Base-by-base conservation (phyloP, 2,329 filamentous ascomycete genomes). In the Fusarium bactridioides region DNA sequence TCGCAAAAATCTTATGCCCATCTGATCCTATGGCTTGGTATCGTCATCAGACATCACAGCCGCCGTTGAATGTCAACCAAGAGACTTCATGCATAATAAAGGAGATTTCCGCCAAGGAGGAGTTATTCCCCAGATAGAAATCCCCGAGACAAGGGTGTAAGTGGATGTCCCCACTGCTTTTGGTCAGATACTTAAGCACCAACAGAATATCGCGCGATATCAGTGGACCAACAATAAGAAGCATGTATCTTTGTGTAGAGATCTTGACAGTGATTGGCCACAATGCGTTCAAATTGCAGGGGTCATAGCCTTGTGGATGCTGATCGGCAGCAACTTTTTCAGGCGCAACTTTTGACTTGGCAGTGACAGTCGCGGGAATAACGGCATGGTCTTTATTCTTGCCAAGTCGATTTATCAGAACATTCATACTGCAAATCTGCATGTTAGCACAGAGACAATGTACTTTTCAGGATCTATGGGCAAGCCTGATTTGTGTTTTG, bases 1-100 rank as follows among this genome's bases (percentile, higher is more conserved):
- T 7, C 16, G 7, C 21, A 3, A 6, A 33, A 5, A 7, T 7
- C 0, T 4, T 2, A 15, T 10, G 0, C 21, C 10, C 0, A 13
- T 18, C 16, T 27, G 3, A 8, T 10, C 8, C 2, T 1, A 23
- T 23, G 21, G 8, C 16, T 48, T 13, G 15, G 23, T 23, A 13
- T 33, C 8, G 2, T 16, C 10, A 13, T 19, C 8, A 5, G 2
- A 23, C 10, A 10, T 50, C 1, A 19, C 4, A 4, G 6, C 5
- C 6, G 6, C 5, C 6, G 23, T 16, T 16, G 10, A 21, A 15
- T 37, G n/a, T 21, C n/a, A 33, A 35, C 19, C 11, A 4, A 25
- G 31, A 3, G 0, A 10, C n/a, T 38, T 12, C 5, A 16, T 38
- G 31, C 31, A 38, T 16, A 13, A 18, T 12, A 18, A 18, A 18